Conservation (phyloP, 2,329 filamentous ascomycete genomes). For the Mariannaea elegans region DNA sequence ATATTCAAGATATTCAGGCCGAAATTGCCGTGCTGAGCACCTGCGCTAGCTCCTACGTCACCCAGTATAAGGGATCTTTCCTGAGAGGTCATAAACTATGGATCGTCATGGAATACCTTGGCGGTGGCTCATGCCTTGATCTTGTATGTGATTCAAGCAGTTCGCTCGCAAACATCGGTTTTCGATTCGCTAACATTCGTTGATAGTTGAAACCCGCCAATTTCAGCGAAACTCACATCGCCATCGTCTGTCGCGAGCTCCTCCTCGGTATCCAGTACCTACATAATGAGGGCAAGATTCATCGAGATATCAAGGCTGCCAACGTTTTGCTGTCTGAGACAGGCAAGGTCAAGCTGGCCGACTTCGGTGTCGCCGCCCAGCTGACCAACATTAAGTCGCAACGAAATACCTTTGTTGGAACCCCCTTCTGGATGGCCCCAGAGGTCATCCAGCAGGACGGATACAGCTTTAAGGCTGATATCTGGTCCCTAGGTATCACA, state of each 20-base stretch:
- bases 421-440: slow-evolving; percentile 96
- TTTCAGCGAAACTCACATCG: slow-evolving; percentile 90
- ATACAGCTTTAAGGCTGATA: slow-evolving; percentile 88
- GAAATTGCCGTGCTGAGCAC: slow-evolving; percentile 96
- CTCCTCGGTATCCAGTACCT: slow-evolving; percentile 91
- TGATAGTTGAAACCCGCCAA: slow-evolving; percentile 86
- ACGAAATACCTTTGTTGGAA: slow-evolving; percentile 96
- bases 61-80: slow-evolving; percentile 96
- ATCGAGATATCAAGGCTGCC: slow-evolving; percentile 95
- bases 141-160: slow-evolving; percentile 64
- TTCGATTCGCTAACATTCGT: slow-evolving; percentile 8
- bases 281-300: slow-evolving; percentile 93
- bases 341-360: slow-evolving; percentile 93
- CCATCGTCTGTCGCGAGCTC: slow-evolving; percentile 92
- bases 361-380: slow-evolving; percentile 97
- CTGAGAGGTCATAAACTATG: slow-evolving; percentile 96
- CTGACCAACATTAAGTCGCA: slow-evolving; percentile 98
- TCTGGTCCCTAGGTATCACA: slow-evolving; percentile 92
- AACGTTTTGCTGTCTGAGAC: slow-evolving; percentile 92
- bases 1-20: slow-evolving; percentile 97
- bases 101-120: slow-evolving; percentile 99
- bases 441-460: slow-evolving; percentile 90
- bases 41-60: slow-evolving; percentile 92
- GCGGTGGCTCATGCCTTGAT: slow-evolving; percentile 94
- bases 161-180: not conserved